Evolutionary conservation across 768 basidiomycete genomes (phyloP).

Genomic region (Pleurotus citrinopileatus): DNA sequence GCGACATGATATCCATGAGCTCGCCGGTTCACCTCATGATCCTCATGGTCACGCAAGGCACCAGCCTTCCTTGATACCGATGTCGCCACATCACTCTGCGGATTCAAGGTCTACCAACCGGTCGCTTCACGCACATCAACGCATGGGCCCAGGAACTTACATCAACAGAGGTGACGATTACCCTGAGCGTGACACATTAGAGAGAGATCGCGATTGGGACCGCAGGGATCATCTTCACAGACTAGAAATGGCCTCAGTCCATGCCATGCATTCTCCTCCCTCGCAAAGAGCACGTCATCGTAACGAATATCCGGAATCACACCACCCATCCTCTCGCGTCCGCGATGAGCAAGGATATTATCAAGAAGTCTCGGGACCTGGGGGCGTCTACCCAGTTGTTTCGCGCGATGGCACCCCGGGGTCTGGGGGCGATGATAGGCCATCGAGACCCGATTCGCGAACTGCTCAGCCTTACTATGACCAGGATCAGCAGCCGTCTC

Average conservation of each 20-base stretch:
- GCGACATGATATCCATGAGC: constrained; percentile 47
- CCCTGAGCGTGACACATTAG: constrained; percentile 36
- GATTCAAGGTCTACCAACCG: constrained; percentile 16
- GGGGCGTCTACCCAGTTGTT: constrained; percentile 29
- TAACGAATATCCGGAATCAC: constrained; percentile 30
- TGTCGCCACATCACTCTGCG: constrained; percentile 24
- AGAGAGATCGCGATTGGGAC: constrained; percentile 43
- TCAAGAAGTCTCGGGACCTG: constrained; percentile 26
- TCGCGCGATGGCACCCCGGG: constrained; percentile 61
- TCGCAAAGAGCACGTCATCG: constrained; percentile 32
- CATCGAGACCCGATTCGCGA: constrained; percentile 52
- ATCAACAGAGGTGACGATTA: constrained; percentile 53
- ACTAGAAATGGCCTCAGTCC: constrained; percentile 24
- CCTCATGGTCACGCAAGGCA: constrained; percentile 28
- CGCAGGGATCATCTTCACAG: constrained; percentile 25
- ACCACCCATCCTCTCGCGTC: constrained; percentile 26
- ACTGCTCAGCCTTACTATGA: constrained; percentile 35
- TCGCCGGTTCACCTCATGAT: constrained; percentile 28
- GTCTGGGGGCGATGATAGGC: constrained; percentile 43
- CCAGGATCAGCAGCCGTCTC: constrained; percentile 25
- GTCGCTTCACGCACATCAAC: constrained; percentile 26
- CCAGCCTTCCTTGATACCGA: constrained; percentile 19
- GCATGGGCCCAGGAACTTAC: constrained; percentile 59
- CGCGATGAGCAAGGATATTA: constrained; percentile 39
- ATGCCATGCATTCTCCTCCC: constrained; percentile 38